phyloP scores from a whole-genome alignment of 1,284 basidiomycete species.

The Meripilus lineatus region DNA sequence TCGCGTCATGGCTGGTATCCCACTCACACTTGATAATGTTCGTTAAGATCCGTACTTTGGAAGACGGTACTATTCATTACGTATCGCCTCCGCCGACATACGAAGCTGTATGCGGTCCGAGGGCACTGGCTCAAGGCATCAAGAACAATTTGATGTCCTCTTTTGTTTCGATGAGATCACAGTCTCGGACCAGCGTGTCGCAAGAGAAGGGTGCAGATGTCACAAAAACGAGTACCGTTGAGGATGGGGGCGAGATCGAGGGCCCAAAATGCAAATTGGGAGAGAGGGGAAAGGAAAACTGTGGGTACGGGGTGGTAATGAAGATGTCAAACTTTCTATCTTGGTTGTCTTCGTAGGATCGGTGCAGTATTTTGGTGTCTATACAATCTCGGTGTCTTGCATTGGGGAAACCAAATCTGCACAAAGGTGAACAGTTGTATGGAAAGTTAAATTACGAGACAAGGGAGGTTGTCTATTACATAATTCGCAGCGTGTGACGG shows the following conservation, averaged over 20 bases:
- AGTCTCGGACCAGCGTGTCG: slow-evolving; percentile 5
- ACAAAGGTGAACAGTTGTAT: too few relatives aligned
- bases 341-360: slow-evolving; percentile 24
- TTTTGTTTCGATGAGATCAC: slow-evolving; percentile 52
- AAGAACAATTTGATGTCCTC: slow-evolving; percentile 55
- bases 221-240: neutral
- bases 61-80: slow-evolving; percentile 5
- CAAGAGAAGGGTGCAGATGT: neutral
- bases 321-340: slow-evolving; percentile 29
- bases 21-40: neutral
- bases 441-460: too few relatives aligned
- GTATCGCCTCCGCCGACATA: slow-evolving; percentile 47
- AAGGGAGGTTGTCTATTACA: too few relatives aligned
- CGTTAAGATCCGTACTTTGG: neutral
- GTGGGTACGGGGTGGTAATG: slow-evolving; percentile 35
- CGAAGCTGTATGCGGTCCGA: slow-evolving; percentile 43
- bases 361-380: too few relatives aligned
- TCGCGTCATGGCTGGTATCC: neutral
- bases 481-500: too few relatives aligned
- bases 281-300: slow-evolving; percentile 9
- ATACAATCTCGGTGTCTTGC: too few relatives aligned
- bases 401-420: too few relatives aligned
- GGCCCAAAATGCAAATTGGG: neutral
- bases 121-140: slow-evolving; percentile 36
- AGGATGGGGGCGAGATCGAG: neutral